Conservation (phyloP, 148 eudicot genomes). For the Vaccinium macrocarpon region DNA sequence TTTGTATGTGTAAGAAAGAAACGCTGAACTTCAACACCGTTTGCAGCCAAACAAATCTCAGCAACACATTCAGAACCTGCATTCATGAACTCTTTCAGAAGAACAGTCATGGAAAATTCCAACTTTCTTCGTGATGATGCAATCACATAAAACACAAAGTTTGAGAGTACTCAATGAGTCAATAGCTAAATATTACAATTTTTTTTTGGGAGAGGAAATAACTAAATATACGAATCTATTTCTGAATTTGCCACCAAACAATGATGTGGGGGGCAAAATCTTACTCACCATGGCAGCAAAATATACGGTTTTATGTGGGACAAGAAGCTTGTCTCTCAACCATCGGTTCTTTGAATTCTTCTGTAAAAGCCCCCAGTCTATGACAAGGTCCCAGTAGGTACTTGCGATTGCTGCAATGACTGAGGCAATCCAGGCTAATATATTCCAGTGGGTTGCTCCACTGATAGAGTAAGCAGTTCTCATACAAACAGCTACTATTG, state of each 20-base stretch:
- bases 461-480: constrained; percentile 58
- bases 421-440: constrained; percentile 56
- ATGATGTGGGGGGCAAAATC: neutral
- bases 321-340: constrained; percentile 62
- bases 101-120: neutral
- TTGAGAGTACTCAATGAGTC: neutral
- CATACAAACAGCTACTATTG: constrained; percentile 64
- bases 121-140: neutral
- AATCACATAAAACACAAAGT: neutral
- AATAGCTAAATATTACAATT: too few species aligned
- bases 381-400: constrained; percentile 77
- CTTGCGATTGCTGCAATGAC: constrained; percentile 47
- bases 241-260: neutral
- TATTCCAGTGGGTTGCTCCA: constrained; percentile 42
- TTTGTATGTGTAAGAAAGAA: constrained; percentile 36
- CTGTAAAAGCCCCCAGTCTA: constrained; percentile 85
- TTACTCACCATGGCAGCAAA: constrained; percentile 64
- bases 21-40: constrained; percentile 51
- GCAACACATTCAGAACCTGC: constrained; percentile 55
- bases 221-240: neutral
- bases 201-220: too few species aligned
- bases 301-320: constrained; percentile 61
- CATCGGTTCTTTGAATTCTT: constrained; percentile 52
- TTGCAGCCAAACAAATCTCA: constrained; percentile 87
- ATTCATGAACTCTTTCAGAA: constrained; percentile 9